phyloP scores from a whole-genome alignment of 176 grass and related monocot species.

The Secale cereale region DNA sequence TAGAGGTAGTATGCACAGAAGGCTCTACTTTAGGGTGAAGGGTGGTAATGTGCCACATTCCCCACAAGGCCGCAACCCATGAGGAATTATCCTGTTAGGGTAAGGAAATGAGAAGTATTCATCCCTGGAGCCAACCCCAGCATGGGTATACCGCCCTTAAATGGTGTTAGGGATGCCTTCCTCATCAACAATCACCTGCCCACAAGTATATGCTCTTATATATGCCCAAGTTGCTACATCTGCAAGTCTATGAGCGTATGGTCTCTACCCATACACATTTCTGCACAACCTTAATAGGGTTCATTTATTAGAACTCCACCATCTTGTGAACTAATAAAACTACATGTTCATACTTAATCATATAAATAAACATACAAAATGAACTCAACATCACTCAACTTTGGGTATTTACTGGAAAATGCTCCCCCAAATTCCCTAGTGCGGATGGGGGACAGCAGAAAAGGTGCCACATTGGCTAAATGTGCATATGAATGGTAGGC shows the following conservation, averaged over 20 bases:
- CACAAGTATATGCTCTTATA: neutral
- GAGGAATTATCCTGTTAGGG: neutral
- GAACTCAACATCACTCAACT: neutral
- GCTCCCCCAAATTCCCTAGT: neutral
- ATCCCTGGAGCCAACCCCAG: neutral
- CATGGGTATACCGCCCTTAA: neutral
- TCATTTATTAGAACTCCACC: neutral
- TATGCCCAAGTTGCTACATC: neutral
- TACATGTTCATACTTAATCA: neutral
- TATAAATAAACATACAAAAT: neutral
- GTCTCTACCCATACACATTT: neutral
- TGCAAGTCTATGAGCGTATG: neutral
- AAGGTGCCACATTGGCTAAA: neutral
- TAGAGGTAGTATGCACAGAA: neutral
- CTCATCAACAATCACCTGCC: neutral
- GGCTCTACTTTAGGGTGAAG: neutral
- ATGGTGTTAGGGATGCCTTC: neutral
- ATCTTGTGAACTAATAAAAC: neutral
- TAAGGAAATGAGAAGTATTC: neutral
- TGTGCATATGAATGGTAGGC: neutral
- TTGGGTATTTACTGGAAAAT: neutral
- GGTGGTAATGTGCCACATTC: neutral
- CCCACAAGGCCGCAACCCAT: neutral
- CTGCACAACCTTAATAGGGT: neutral
- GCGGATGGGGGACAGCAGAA: neutral